These are phyloP conservation scores for Emericellopsis cladophorae DNA, from an alignment of 2,329 filamentous ascomycete species.

Conservation along the genomic window DNA sequence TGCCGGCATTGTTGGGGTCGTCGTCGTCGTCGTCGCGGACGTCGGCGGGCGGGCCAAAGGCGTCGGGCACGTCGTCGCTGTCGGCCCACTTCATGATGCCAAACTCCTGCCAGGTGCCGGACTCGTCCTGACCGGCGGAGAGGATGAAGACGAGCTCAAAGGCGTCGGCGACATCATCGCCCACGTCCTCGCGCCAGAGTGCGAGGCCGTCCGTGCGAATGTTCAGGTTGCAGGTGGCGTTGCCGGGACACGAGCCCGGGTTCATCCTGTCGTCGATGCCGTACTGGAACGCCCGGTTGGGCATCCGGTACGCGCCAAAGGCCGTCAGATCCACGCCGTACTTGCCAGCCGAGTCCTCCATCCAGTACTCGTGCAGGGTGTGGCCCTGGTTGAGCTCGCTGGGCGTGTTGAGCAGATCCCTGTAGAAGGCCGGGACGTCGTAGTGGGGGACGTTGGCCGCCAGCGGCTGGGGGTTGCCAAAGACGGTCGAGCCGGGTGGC, in stretches of 20 bases:
- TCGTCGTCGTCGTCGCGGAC: conserved; percentile 18
- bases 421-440: conserved; percentile 35
- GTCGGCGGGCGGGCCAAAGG: conserved; percentile 30
- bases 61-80: conserved; percentile 31
- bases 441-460: conserved; percentile 26
- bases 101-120: conserved; percentile 43
- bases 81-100: conserved; percentile 37
- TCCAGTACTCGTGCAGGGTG: conserved; percentile 44
- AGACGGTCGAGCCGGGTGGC: conserved; percentile 30
- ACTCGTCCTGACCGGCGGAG: conserved; percentile 41
- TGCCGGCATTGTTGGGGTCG: conserved; percentile 32
- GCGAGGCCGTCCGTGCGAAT: conserved; percentile 34
- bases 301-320: conserved; percentile 38
- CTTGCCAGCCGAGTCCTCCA: conserved; percentile 38
- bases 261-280: conserved; percentile 36
- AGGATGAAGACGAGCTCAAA: conserved; percentile 41
- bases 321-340: conserved; percentile 39
- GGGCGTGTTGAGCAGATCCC: conserved; percentile 35
- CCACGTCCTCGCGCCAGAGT: conserved; percentile 37
- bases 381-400: conserved; percentile 34
- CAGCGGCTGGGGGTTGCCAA: conserved; percentile 32
- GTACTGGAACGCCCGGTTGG: conserved; percentile 32
- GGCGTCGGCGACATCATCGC: conserved; percentile 29
- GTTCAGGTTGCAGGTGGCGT: conserved; percentile 28
- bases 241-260: conserved; percentile 28